Evolutionary conservation across 345 rosid species (phyloP), one percentile per base, ranked within the genome.

Genomic region (Mangifera indica): DNA sequence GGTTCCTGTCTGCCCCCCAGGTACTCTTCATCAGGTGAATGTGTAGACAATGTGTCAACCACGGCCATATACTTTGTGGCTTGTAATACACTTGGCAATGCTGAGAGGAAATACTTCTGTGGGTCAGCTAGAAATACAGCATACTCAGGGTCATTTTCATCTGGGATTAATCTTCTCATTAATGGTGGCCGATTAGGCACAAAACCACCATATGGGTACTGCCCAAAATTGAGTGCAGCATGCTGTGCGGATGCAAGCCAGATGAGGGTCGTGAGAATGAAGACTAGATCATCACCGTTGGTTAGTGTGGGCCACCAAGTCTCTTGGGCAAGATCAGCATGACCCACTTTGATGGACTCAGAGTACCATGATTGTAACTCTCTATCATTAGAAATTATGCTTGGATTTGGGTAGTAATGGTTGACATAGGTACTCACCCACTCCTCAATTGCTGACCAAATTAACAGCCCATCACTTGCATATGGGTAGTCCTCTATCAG

Each of bases 191-290:
- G 84, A 67, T 91, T 93, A 0, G 99, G 99, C 60, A 96, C 94
- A 25, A 83, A 96, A 0, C 99, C 99, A 0, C 97, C 96, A 29
- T 93, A 96, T 0, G 98, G 92, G 53, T 96, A 96, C 75, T 96
- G 99, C 44, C 98, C 99, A 14, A 96, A 96, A 59, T 96, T 96
- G 18, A 96, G 96, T 0, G 99, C 96, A 0, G 98, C 99, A n/a
- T 96, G 99, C 26, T 93, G 98, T 2, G 99, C 99, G 0, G 99
- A 96, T 4, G 94, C 89, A 9, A 96, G 97, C 99, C 99, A 96
- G 32, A 96, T 81, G 58, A 96, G 42, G 72, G 89, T 89, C 57
- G 98, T 88, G 26, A 96, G 78, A 77, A 89, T 49, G 2, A 90
- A 87, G 75, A 82, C 72, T 1, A 96, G 89, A 70, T 93, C 80